Evolutionary conservation across 2,329 filamentous ascomycete species (phyloP), one percentile per base, ranked within the genome.

Genomic region (Phoma sp.): DNA sequence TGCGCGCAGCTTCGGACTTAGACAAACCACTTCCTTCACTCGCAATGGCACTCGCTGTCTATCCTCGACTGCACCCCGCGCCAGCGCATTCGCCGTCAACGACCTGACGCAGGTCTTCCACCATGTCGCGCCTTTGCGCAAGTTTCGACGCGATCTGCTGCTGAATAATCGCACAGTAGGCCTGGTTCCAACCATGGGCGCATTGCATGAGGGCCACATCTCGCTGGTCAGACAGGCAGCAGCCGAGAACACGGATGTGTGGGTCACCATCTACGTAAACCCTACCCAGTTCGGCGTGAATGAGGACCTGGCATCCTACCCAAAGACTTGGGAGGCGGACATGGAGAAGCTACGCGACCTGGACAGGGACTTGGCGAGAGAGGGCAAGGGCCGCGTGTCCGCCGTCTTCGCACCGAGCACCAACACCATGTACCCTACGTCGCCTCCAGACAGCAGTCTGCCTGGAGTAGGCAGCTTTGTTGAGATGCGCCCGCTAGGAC

Each of bases 161-260:
- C 77, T 86, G 56, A 82, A 87, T 68, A 84, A 88, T 65, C 85
- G 88, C 53, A 88, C 87, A 39, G 87, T 99, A 54, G 92, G 90
- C 55, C 86, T 99, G 25, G 92, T 99, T 32, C 95, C 95, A 1
- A 99, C 95, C 29, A 98, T 99, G 95, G 95, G 95, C 60, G 95
- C 95, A 44, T 84, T 99, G n/a, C 95, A 99, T 76, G 85, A 87
- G 51, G 95, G 95, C 36, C 95, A 99, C 77, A 78, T 96, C 46
- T 90, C 90, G 3, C 84, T 99, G 21, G 89, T 96, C 68, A 89
- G 91, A 55, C 85, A 88, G 65, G 95, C 95, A 3, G 93, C 93
- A 1, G 81, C 82, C 43, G 91, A 96, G 68, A 95, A 92, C 77
- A 89, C 90, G 62, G 85, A 92, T 65, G 90, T 98, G 52, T 88